Evolutionary conservation across 768 basidiomycete genomes (phyloP).

Genomic region (Lanmaoa rubissima): DNA sequence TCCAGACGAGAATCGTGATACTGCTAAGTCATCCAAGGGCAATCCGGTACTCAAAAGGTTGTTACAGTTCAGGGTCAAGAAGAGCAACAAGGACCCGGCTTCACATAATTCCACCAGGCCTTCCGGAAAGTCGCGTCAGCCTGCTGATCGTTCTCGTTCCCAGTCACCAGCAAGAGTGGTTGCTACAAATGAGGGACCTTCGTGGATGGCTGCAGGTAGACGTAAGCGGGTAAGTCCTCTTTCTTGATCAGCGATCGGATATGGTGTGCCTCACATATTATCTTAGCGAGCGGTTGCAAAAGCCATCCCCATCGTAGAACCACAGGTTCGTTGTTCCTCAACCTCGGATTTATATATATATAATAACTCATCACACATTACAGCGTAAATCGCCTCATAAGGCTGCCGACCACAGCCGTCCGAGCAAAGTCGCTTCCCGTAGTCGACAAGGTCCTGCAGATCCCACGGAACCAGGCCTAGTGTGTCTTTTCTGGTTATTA

Average conservation of each 20-base stretch:
- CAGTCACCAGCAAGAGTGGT: background rate
- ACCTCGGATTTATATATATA: no score
- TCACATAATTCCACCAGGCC: no score
- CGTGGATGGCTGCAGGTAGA: background rate
- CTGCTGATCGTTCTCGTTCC: background rate
- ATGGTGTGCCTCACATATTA: accelerated
- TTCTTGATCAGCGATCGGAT: no score
- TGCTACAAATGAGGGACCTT: background rate
- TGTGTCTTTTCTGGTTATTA: no score
- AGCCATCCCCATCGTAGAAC: background rate
- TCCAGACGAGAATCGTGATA: accelerated
- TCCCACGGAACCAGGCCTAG: no score
- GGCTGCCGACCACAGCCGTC: no score
- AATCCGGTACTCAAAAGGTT: background rate
- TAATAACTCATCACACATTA: background rate
- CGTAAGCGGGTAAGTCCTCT: background rate
- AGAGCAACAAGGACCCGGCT: background rate
- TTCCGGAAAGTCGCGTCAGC: background rate
- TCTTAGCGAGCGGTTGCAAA: background rate
- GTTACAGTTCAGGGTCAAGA: background rate
- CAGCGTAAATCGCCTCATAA: background rate
- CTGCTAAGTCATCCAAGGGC: background rate
- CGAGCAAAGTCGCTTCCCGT: no score
- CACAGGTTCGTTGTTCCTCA: background rate
- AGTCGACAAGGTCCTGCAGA: no score